Evolutionary conservation across 2,329 filamentous ascomycete genomes (phyloP).

Genomic region (Alternaria sp.): DNA sequence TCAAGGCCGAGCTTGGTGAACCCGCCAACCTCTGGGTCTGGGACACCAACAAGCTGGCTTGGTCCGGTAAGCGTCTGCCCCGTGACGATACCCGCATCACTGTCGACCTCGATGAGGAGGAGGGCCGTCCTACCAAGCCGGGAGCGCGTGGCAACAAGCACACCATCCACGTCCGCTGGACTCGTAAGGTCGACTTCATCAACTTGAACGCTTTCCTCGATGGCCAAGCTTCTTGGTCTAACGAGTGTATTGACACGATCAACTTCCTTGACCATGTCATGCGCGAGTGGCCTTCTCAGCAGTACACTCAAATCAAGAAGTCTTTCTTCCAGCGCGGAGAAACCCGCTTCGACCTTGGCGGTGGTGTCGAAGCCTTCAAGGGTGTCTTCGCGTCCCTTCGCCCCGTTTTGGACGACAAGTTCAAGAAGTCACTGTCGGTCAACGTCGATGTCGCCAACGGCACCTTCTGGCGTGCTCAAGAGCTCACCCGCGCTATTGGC

Average conservation of each 20-base stretch:
- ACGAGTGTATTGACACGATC: constrained; percentile 76
- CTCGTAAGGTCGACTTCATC: constrained; percentile 71
- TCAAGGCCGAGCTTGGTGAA: constrained; percentile 62
- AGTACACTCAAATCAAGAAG: constrained; percentile 75
- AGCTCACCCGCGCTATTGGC: constrained; percentile 43
- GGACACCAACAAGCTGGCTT: constrained; percentile 85
- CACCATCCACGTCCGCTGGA: constrained; percentile 67
- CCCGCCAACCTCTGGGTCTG: constrained; percentile 67
- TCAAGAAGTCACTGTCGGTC: constrained; percentile 70
- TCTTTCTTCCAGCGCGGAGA: constrained; percentile 74
- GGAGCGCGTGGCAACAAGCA: constrained; percentile 56
- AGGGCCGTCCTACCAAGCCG: constrained; percentile 38
- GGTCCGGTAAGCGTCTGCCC: constrained; percentile 55
- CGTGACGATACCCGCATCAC: constrained; percentile 50
- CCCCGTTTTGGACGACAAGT: constrained; percentile 63
- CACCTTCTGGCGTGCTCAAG: constrained; percentile 73
- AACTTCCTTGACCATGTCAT: constrained; percentile 92
- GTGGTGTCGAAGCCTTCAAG: constrained; percentile 78
- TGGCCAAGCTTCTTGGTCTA: constrained; percentile 57
- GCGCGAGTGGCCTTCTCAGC: constrained; percentile 75
- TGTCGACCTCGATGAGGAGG: constrained; percentile 76
- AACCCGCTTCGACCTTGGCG: constrained; percentile 61
- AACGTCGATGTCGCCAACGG: constrained; percentile 94
- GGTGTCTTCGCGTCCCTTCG: constrained; percentile 88
- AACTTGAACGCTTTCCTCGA: constrained; percentile 70